Conservation (phyloP, 163 green algal genomes). For the Prototheca wickerhamii region DNA sequence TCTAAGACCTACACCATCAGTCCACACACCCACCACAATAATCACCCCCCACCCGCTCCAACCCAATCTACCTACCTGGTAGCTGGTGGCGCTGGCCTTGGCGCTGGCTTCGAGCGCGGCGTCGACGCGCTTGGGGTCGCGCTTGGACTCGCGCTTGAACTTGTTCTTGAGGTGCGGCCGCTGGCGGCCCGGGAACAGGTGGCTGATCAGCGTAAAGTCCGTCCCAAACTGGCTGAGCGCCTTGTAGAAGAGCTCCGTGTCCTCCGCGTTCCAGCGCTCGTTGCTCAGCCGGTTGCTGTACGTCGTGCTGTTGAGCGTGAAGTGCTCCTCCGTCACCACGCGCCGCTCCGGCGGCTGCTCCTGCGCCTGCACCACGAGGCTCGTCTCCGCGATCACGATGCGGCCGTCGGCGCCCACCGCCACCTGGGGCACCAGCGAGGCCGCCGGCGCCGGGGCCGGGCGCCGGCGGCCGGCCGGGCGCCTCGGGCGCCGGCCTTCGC, state of each 20-base stretch:
- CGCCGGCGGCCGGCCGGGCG: not conserved
- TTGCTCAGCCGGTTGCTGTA: constrained; percentile 42
- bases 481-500: not conserved
- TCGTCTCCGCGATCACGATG: constrained; percentile 23
- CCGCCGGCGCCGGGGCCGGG: not conserved
- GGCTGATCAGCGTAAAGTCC: constrained; percentile 56
- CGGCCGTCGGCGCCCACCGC: constrained; percentile 19
- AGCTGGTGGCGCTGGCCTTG: constrained; percentile 12
- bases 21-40: not conserved
- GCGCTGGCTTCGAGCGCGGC: constrained; percentile 16
- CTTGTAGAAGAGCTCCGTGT: constrained; percentile 65
- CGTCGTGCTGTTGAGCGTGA: constrained; percentile 39
- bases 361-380: constrained; percentile 23
- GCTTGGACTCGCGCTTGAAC: constrained; percentile 45
- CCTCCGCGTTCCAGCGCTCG: constrained; percentile 48
- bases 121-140: constrained; percentile 19
- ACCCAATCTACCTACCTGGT: constrained; percentile 9
- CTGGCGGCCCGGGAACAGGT: constrained; percentile 51
- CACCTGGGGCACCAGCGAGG: constrained; percentile 1
- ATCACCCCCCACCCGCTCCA: not conserved
- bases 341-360: constrained; percentile 5
- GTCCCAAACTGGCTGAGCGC: constrained; percentile 57
- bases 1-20: not conserved
- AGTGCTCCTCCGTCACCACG: constrained; percentile 23
- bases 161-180: constrained; percentile 63